Evolutionary conservation across 2,329 filamentous ascomycete species (phyloP), one percentile per base, ranked within the genome.

Genomic region (Tolypocladium sp.): DNA sequence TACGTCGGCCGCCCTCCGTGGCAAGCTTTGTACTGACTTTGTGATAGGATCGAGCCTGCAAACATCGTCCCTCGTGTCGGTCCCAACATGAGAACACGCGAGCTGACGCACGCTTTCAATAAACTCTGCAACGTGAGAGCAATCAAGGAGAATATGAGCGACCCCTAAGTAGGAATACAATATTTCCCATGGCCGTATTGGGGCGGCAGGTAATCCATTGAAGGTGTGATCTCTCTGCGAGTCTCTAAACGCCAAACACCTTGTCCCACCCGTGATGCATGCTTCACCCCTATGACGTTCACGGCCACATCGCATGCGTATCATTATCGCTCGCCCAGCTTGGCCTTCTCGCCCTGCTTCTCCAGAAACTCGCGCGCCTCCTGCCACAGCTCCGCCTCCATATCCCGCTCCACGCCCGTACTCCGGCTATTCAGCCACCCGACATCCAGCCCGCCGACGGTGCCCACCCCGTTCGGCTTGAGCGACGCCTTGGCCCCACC

Each of bases 381-480:
- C 7, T 61, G 80, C 85, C 93, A 88, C 52, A 96, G 76, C 74
- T 97, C 91, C 2, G 84, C 83, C 69, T 95, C 91, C 80, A 93
- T 94, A 63, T 91, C 88, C 67, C 87, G 84, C 59, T 90, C 90
- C 27, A 95, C 89, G 63, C 88, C 88, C 63, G 90, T 88, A 62
- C 90, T 91, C 59, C 91, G 83, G 67, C 90, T 92, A 70, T 97
- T 97, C 66, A 97, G 74, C 84, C 90, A 93, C 38, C 92, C 92
- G 17, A 95, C 87, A 69, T 97, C 92, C 57, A 97, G 78, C 35
- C 76, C 77, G 12, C 82, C 83, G 40, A 85, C 81, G 65, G 78
- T 79, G 27, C 79, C 83, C 59, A 78, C 74, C 44, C 80, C 83
- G 52, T 83, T 76, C 44, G 85, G 79, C 69, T 84, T 75, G 63